Base-by-base conservation (phyloP, 1,284 basidiomycete species). In the Heterobasidion annosum region DNA sequence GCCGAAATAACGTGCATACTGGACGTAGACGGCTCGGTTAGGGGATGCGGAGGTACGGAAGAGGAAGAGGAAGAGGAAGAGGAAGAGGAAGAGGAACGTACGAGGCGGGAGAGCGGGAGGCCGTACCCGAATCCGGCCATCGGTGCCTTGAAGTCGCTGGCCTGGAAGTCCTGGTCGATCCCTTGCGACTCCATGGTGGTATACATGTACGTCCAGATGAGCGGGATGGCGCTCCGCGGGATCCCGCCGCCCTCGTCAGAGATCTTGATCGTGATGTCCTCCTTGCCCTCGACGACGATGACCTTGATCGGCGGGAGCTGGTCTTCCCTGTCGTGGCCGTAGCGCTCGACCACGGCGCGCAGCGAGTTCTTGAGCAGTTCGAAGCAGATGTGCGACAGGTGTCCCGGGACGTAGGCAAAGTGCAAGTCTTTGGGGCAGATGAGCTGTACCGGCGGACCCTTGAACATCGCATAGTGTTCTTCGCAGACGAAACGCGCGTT, bases 151-250 rank as follows among this genome's bases (percentile, higher is more conserved):
- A 98, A 98, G 70, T 99, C 96, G 56, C 88, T 91, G 25, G 85
- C 88, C 59, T 89, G 85, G 68, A 96, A 95, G 63, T 95, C 79
- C 65, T 88, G 85, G 61, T 93, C 91, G 46, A 98, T 80, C 34
- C 82, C 85, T 69, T 93, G 89, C 3, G 84, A 85, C 65, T 92
- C 88, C 83, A 98, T 98, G 1, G 97, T 99, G 37, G 97, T 99
- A 68, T 99, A 99, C 88, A 95, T 96, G 70, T 96, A 99, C 56
- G 95, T 98, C 96, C 96, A 99, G 52, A 98, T 97, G 53, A 97
- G 78, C 4, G 93, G 92, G 35, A 98, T 88, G 0, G 94, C 96
- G 63, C 90, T 92, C 49, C 96, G 74, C 16, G 94, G 85, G 57
- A 99, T 99, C 1, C 97, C 97, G 5, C 96, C 97, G 9, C 96